These are phyloP conservation scores for Paramecium biaurelia DNA, from an alignment of 73 alveolate species.

Conservation along the genomic window DNA sequence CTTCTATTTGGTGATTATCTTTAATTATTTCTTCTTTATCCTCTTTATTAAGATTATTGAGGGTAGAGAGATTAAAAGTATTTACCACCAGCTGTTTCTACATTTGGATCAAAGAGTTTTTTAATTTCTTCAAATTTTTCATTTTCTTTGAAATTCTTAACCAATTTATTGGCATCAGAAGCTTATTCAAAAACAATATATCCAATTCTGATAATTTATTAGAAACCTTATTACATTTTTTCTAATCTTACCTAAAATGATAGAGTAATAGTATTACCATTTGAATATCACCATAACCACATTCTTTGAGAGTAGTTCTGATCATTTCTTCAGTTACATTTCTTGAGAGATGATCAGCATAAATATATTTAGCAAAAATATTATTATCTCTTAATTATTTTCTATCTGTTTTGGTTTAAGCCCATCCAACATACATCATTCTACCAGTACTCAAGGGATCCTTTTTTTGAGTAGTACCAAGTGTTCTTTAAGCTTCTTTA, in stretches of 20 bases:
- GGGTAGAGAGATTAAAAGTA: slow-evolving; percentile 27
- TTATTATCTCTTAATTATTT: slow-evolving; percentile 35
- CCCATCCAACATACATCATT: slow-evolving; percentile 55
- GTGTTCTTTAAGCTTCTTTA: neutral
- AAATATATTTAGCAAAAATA: neutral
- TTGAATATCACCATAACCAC: slow-evolving; percentile 36
- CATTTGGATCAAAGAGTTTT: neutral
- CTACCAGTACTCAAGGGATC: slow-evolving; percentile 4
- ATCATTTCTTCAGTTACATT: slow-evolving; percentile 33
- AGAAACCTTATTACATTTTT: slow-evolving; percentile 13
- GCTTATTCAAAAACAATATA: slow-evolving; percentile 25
- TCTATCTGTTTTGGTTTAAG: slow-evolving; percentile 1
- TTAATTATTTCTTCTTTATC: slow-evolving; percentile 23
- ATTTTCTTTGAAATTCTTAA: slow-evolving; percentile 17
- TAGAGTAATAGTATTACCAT: neutral
- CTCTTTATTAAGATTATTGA: neutral
- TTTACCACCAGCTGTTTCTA: neutral
- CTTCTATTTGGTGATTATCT: slow-evolving; percentile 37
- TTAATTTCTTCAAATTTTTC: slow-evolving; percentile 27
- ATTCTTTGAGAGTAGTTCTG: slow-evolving; percentile 14
- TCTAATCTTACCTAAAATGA: neutral
- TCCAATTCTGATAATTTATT: slow-evolving; percentile 41
- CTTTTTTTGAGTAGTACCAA: neutral
- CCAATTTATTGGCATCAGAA: slow-evolving; percentile 4
- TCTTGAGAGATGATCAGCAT: slow-evolving; percentile 37